Percentiles rank a stretch among this genome's conserved stretches.
phyloP scores from a whole-genome alignment of 2,329 filamentous ascomycete species.

The Fusarium beomiforme region DNA sequence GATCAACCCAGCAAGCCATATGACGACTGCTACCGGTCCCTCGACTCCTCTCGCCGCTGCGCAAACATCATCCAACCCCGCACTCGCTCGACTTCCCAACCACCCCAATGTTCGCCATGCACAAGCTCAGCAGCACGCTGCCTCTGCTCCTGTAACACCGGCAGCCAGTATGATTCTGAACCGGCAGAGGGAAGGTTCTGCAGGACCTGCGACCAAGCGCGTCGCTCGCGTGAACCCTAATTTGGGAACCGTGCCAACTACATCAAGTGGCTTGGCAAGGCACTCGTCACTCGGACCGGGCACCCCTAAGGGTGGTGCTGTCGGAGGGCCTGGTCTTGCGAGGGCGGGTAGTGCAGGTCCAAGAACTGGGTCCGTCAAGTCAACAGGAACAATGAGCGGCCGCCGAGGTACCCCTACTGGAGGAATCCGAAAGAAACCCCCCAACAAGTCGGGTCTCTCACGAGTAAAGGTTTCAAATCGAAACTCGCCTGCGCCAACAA shows the following conservation, averaged over 20 bases:
- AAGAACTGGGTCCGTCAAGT: slow-evolving; percentile 60
- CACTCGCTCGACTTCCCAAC: slow-evolving; percentile 55
- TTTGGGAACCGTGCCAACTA: slow-evolving; percentile 58
- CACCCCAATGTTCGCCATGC: slow-evolving; percentile 59
- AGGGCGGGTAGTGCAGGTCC: slow-evolving; percentile 70
- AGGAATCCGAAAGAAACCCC: slow-evolving; percentile 59
- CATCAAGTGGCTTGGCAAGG: slow-evolving; percentile 68
- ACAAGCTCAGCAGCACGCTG: slow-evolving; percentile 62
- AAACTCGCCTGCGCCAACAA: slow-evolving; percentile 70
- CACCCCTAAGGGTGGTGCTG: slow-evolving; percentile 61
- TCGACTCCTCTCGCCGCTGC: slow-evolving; percentile 42
- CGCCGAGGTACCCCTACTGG: slow-evolving; percentile 61
- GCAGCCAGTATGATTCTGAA: slow-evolving; percentile 69
- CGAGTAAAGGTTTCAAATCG: slow-evolving; percentile 68
- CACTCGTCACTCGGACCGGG: slow-evolving; percentile 72
- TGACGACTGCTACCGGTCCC: slow-evolving; percentile 40
- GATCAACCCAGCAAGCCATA: slow-evolving; percentile 55
- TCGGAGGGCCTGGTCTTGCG: slow-evolving; percentile 48
- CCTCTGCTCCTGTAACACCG: slow-evolving; percentile 68
- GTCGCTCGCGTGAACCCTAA: slow-evolving; percentile 60
- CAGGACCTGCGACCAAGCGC: slow-evolving; percentile 67
- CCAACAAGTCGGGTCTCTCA: slow-evolving; percentile 69
- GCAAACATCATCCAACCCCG: slow-evolving; percentile 52
- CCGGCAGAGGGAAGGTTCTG: slow-evolving; percentile 67
- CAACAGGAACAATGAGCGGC: slow-evolving; percentile 48